Conservation (phyloP, 768 basidiomycete genomes). For the Leccinum rimulosum region DNA sequence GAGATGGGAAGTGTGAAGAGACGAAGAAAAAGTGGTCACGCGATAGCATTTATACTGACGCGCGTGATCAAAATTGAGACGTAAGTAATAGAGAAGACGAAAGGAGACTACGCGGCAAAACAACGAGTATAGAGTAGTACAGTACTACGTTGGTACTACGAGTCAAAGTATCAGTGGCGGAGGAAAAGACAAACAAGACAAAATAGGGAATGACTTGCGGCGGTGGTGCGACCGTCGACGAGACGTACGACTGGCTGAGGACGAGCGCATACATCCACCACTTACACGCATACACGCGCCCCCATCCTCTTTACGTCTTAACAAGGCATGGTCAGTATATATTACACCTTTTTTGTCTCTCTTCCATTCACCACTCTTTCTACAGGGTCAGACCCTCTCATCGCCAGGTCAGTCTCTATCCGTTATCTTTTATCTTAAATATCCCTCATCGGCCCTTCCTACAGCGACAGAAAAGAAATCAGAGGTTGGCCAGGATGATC, state of each 20-base stretch:
- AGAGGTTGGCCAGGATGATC: constrained; percentile 65
- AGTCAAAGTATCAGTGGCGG: constrained; percentile 3
- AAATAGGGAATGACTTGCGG: constrained; percentile 23
- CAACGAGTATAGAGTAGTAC: no score
- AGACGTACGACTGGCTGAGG: not conserved
- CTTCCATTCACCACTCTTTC: constrained; percentile 10
- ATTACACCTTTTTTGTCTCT: not conserved
- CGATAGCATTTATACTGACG: constrained; percentile 26
- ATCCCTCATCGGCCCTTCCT: constrained; percentile 16
- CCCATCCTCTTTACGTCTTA: constrained; percentile 27
- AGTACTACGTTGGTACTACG: no score
- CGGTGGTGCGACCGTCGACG: constrained; percentile 4
- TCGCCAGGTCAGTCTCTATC: constrained; percentile 57
- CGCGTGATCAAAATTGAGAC: constrained; percentile 1
- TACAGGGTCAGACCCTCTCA: constrained; percentile 84
- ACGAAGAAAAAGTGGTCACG: constrained; percentile 16
- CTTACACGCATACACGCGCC: not conserved
- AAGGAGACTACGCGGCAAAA: not conserved
- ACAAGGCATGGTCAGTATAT: constrained; percentile 27
- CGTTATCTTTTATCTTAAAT: not conserved
- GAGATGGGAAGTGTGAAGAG: not conserved
- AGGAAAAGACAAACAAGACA: constrained; percentile 32
- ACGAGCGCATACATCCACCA: constrained; percentile 11
- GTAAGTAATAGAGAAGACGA: constrained; percentile 9
- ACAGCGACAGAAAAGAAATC: constrained; percentile 83